Conservation (phyloP, 2,329 filamentous ascomycete genomes). For the Exophiala oligosperma region DNA sequence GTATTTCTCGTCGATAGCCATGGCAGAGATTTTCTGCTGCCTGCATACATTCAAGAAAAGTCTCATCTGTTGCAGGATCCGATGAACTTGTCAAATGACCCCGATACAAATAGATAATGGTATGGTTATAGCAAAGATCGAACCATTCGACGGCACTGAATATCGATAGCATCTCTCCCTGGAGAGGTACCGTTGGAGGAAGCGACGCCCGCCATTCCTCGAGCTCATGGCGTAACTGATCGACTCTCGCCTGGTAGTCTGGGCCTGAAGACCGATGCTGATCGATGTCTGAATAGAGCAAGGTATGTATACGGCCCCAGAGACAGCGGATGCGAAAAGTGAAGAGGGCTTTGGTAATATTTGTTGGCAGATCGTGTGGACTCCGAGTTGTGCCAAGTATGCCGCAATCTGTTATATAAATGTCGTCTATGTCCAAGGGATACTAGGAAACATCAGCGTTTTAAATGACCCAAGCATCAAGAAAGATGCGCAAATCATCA, state of each 20-base stretch:
- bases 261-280: not conserved
- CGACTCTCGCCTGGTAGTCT: not conserved
- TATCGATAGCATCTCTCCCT: conserved; percentile 6
- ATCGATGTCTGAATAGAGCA: not conserved
- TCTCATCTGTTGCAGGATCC: conserved; percentile 16
- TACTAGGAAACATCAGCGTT: conserved; percentile 20
- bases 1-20: conserved; percentile 9
- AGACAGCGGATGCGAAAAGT: not conserved
- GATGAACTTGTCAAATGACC: conserved; percentile 22
- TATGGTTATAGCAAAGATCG: conserved; percentile 23
- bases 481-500: not conserved
- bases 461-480: not conserved
- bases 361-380: conserved; percentile 11
- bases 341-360: conserved; percentile 9
- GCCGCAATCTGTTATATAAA: conserved; percentile 28
- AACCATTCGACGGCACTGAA: conserved; percentile 20
- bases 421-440: conserved; percentile 35
- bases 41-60: conserved; percentile 28
- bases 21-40: conserved; percentile 20
- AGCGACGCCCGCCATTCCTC: conserved; percentile 8
- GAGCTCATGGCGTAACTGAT: not conserved
- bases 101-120: conserved; percentile 30
- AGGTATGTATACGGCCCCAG: not conserved
- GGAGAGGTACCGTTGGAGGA: not conserved
- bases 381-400: conserved; percentile 26